Evolutionary conservation across 257 asterid genomes (phyloP), one percentile per base, ranked within the genome.

Genomic region (Dorcoceras hygrometricum): DNA sequence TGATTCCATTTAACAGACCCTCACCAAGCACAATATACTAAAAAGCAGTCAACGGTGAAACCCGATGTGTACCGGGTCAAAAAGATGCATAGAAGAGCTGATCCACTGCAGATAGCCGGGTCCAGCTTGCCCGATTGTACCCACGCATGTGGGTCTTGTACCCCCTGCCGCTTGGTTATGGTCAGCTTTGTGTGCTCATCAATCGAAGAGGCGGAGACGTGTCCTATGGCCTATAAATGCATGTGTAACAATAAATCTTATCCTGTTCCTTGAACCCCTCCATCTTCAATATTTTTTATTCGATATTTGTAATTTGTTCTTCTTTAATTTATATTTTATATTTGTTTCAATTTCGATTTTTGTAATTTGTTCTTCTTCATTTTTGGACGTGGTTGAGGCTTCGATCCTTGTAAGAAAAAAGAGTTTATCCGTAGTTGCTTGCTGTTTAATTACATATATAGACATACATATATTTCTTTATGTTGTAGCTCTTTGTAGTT

Each of bases 101-200:
- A 80, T 4, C 51, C 85, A 8, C 55, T 79, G 23, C 88, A 71
- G 72, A 75, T 82, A 0, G 95, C 90, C 7, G 97, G 98, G 62
- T 91, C 97, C 26, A 68, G 89, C 34, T 81, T 91, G 34, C 95
- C 95, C 2, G 95, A 91, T 75, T 91, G 95, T 73, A 82, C 83
- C 0, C 95, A 91, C 60, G 96, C 97, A 0, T 91, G 97, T 76
- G 97, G 97, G 55, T 89, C 97, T 26, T 91, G 97, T 76, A 84
- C 80, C 26, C 97, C 97, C 6, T 91, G 97, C 74, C 78, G 91
- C 57, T 74, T 91, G 76, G 95, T 89, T 4, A 82, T 84, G 88
- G 98, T 91, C 29, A 87, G 96, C 89, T 89, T 84, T 46, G 95
- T 89, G 28, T 89, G 97, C 59, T 88, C 97, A 23, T 78, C 95